Evolutionary conservation across 2,329 filamentous ascomycete genomes (phyloP).

Genomic region (Trichothecium roseum): DNA sequence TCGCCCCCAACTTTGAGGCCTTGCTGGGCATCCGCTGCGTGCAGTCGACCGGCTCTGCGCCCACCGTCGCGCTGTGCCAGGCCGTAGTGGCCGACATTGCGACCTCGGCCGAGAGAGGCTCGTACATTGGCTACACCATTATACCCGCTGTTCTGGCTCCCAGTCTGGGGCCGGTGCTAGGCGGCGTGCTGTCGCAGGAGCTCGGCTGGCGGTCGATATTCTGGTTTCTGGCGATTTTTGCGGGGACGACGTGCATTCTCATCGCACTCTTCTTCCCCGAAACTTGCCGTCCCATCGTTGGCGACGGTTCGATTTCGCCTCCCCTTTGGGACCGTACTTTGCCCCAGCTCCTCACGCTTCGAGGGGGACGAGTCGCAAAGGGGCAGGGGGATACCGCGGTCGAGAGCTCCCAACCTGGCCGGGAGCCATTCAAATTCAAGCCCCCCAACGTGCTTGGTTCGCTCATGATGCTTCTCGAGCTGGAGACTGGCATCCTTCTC

Average conservation of each 20-base stretch:
- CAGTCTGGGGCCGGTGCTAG: conserved; percentile 44
- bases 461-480: conserved; percentile 28
- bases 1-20: conserved; percentile 36
- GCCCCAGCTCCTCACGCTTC: conserved; percentile 16
- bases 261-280: conserved; percentile 42
- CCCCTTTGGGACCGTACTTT: conserved; percentile 24
- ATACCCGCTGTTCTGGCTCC: conserved; percentile 37
- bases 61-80: conserved; percentile 45
- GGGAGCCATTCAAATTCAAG: conserved; percentile 20
- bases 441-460: conserved; percentile 30
- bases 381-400: background rate
- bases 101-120: conserved; percentile 50
- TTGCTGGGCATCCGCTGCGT: conserved; percentile 44
- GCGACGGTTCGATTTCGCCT: conserved; percentile 37
- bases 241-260: conserved; percentile 27
- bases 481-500: conserved; percentile 33
- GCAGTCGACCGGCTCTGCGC: conserved; percentile 47
- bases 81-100: conserved; percentile 55
- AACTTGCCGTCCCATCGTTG: conserved; percentile 34
- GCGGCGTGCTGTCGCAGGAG: conserved; percentile 44
- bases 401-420: conserved; percentile 21
- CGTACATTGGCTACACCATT: conserved; percentile 44
- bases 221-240: conserved; percentile 46
- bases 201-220: conserved; percentile 52
- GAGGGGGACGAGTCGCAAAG: conserved; percentile 7